Evolutionary conservation across 2,329 filamentous ascomycete genomes (phyloP).

Genomic region (Madurella mycetomatis): DNA sequence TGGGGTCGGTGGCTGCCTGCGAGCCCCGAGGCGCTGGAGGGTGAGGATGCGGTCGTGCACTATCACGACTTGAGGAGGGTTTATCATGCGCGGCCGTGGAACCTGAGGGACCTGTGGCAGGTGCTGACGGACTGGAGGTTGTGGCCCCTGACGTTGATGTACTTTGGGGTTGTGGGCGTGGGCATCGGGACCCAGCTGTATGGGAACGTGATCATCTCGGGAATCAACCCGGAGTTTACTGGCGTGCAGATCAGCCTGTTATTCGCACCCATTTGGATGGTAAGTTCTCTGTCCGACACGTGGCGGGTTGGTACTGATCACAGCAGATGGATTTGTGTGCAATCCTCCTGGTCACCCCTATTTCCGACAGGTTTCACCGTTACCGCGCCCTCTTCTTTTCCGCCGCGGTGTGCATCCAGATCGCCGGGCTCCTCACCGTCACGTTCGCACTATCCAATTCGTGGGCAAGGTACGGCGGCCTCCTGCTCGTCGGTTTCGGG

Average conservation of each 20-base stretch:
- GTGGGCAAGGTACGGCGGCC: slow-evolving; percentile 82
- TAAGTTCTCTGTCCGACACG: slow-evolving; percentile 40
- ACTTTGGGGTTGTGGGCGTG: slow-evolving; percentile 90
- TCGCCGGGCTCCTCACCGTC: slow-evolving; percentile 71
- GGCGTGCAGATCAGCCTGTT: slow-evolving; percentile 74
- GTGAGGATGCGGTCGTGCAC: slow-evolving; percentile 74
- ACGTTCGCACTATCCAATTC: slow-evolving; percentile 67
- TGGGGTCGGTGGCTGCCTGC: slow-evolving; percentile 63
- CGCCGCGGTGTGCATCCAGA: slow-evolving; percentile 70
- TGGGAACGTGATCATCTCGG: slow-evolving; percentile 77
- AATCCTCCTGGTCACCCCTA: slow-evolving; percentile 77
- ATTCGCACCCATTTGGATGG: slow-evolving; percentile 89
- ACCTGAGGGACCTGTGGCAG: slow-evolving; percentile 59
- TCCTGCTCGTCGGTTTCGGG: slow-evolving; percentile 87
- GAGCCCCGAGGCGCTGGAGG: slow-evolving; percentile 65
- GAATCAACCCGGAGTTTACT: slow-evolving; percentile 69
- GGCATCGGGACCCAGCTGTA: slow-evolving; percentile 89
- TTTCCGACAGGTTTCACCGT: slow-evolving; percentile 82
- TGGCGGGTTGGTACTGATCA: slow-evolving; percentile 6
- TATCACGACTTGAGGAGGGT: slow-evolving; percentile 78
- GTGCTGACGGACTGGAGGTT: slow-evolving; percentile 83
- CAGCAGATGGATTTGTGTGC: slow-evolving; percentile 79
- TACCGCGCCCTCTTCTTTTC: slow-evolving; percentile 79
- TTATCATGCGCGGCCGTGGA: slow-evolving; percentile 73
- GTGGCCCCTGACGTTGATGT: slow-evolving; percentile 85